phyloP scores from a whole-genome alignment of 2,329 filamentous ascomycete genomes.

The Colletotrichum abscissum region DNA sequence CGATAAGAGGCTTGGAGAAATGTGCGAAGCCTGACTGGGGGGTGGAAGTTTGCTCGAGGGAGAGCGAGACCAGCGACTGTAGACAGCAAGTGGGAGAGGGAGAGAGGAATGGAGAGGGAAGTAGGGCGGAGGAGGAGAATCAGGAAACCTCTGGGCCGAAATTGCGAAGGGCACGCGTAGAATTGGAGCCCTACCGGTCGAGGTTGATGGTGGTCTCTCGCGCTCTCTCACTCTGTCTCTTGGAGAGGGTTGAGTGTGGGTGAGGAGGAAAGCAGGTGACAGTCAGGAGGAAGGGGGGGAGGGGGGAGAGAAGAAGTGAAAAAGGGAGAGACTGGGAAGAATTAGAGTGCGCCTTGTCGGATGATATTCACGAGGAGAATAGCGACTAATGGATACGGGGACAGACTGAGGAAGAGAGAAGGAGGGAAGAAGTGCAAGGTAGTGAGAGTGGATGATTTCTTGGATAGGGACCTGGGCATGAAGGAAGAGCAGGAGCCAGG shows the following conservation, averaged over 20 bases:
- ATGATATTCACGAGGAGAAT: slow-evolving; percentile 34
- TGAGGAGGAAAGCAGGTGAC: slow-evolving; percentile 30
- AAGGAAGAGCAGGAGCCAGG: slow-evolving; percentile 9
- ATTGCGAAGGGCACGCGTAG: slow-evolving; percentile 23
- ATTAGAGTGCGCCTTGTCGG: slow-evolving; percentile 37
- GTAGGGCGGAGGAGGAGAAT: slow-evolving; percentile 14
- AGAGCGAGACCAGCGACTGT: slow-evolving; percentile 28
- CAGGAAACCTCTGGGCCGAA: slow-evolving; percentile 19
- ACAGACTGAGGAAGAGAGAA: slow-evolving; percentile 16
- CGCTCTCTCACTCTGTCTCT: slow-evolving; percentile 12
- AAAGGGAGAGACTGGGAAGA: slow-evolving; percentile 24
- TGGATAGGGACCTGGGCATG: slow-evolving; percentile 22
- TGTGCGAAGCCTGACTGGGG: slow-evolving; percentile 13
- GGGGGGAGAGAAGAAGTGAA: slow-evolving; percentile 26
- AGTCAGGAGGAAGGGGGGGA: slow-evolving; percentile 37
- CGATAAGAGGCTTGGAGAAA: slow-evolving; percentile 15
- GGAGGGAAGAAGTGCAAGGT: slow-evolving; percentile 37
- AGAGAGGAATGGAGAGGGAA: slow-evolving; percentile 30
- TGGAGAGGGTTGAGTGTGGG: background rate
- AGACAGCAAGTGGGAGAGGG: slow-evolving; percentile 22
- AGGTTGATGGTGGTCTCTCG: slow-evolving; percentile 24
- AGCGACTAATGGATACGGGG: slow-evolving; percentile 31
- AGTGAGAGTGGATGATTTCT: slow-evolving; percentile 31
- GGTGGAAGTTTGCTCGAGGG: slow-evolving; percentile 16
- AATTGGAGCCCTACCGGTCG: slow-evolving; percentile 26